These are phyloP conservation scores for Paraglomus occultum DNA, from an alignment of 192 early-diverging fungal species.

Conservation along the genomic window DNA sequence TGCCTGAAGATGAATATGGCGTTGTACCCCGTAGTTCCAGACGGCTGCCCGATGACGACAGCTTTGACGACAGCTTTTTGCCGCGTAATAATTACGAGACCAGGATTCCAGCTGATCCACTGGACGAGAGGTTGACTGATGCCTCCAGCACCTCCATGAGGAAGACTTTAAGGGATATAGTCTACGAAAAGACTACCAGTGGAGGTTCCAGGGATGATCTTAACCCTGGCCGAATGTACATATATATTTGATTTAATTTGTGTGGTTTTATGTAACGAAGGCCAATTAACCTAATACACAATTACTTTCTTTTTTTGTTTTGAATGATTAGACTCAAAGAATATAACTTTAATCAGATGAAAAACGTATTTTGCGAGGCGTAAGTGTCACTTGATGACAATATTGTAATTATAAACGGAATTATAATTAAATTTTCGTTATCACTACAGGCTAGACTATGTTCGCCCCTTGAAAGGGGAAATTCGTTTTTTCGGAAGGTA, in stretches of 20 bases:
- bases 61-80: not conserved
- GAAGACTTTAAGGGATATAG: constrained; percentile 6
- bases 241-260: not conserved
- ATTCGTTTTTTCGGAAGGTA: constrained; percentile 39
- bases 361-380: constrained; percentile 28
- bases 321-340: constrained; percentile 20
- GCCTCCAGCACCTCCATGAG: not conserved
- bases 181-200: constrained; percentile 11
- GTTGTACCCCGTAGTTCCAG: too few relatives aligned
- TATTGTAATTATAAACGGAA: not conserved
- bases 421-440: not conserved
- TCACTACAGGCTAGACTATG: constrained; percentile 29
- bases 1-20: not conserved
- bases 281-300: too few relatives aligned
- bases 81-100: not conserved
- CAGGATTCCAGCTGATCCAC: not conserved
- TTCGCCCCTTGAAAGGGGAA: constrained; percentile 35
- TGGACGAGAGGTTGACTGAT: constrained; percentile 6
- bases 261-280: not conserved
- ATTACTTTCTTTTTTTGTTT: too few relatives aligned
- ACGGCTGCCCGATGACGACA: not conserved
- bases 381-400: constrained; percentile 17
- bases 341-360: constrained; percentile 38
- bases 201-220: not conserved
- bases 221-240: constrained; percentile 16